Conservation (phyloP, 495 filamentous ascomycete genomes). For the Penicillium malachiteum region DNA sequence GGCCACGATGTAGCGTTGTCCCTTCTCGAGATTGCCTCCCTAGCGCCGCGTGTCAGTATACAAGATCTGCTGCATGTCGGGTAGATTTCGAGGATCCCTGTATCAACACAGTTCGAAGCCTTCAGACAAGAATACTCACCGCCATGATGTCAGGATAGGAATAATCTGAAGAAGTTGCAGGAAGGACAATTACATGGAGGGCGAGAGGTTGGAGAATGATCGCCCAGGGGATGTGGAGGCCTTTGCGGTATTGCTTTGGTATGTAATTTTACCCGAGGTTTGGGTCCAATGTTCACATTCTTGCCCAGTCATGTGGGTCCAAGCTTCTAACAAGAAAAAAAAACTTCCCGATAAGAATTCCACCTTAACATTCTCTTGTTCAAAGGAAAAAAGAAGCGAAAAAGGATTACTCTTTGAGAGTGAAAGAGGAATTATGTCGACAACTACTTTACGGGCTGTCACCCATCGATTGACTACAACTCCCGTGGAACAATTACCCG, state of each 20-base stretch:
- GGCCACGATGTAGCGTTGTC: constrained; percentile 70
- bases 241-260: constrained; percentile 13
- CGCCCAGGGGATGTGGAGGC: constrained; percentile 22
- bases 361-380: neutral
- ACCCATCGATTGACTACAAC: constrained; percentile 66
- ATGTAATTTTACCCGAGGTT: constrained; percentile 31
- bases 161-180: constrained; percentile 22
- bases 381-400: constrained; percentile 1
- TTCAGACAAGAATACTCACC: constrained; percentile 24
- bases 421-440: constrained; percentile 11
- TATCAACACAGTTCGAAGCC: neutral
- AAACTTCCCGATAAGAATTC: constrained; percentile 24
- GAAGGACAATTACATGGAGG: constrained; percentile 12
- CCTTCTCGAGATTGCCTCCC: constrained; percentile 63
- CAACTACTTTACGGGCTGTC: constrained; percentile 55
- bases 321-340: constrained; percentile 12
- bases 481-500: constrained; percentile 61
- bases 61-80: too few relatives aligned
- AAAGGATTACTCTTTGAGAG: neutral
- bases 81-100: neutral
- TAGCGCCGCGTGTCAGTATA: constrained; percentile 32
- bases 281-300: constrained; percentile 20
- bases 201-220: constrained; percentile 16
- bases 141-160: constrained; percentile 32
- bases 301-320: constrained; percentile 18